phyloP scores from a whole-genome alignment of 306 rosid genomes.

The Arachis hypogaea region DNA sequence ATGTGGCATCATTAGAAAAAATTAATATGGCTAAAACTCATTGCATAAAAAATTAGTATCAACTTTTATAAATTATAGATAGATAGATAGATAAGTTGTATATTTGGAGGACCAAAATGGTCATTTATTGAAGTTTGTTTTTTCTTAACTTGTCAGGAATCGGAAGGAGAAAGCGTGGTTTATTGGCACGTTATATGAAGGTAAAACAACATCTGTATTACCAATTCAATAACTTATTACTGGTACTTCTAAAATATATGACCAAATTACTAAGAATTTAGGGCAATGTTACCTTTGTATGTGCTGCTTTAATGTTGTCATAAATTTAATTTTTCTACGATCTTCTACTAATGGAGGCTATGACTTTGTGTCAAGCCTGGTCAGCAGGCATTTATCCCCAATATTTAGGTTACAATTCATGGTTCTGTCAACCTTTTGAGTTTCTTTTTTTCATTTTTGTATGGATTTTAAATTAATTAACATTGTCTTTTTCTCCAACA shows the following conservation, averaged over 20 bases:
- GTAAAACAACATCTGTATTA: slow-evolving; percentile 44
- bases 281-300: slow-evolving; percentile 17
- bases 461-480: slow-evolving; percentile 18
- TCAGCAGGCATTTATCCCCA: slow-evolving; percentile 7
- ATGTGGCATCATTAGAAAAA: too few relatives aligned
- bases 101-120: slow-evolving; percentile 19
- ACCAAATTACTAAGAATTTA: neutral
- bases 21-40: too few relatives aligned
- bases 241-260: slow-evolving; percentile 20
- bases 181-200: slow-evolving; percentile 90
- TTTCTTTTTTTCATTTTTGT: slow-evolving; percentile 13
- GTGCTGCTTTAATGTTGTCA: slow-evolving; percentile 10
- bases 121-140: slow-evolving; percentile 36
- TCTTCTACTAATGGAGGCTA: slow-evolving; percentile 20
- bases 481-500: slow-evolving; percentile 24
- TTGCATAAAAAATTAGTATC: too few relatives aligned
- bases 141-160: slow-evolving; percentile 54
- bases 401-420: slow-evolving; percentile 1
- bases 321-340: slow-evolving; percentile 18
- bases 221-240: neutral
- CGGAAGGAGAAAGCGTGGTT: slow-evolving; percentile 69
- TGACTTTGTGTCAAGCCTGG: slow-evolving; percentile 21
- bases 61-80: too few relatives aligned
- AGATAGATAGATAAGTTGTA: neutral
- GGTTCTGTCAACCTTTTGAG: slow-evolving; percentile 29